Evolutionary conservation across 2,329 filamentous ascomycete species (phyloP).

Genomic region (Cladosporium sp.): DNA sequence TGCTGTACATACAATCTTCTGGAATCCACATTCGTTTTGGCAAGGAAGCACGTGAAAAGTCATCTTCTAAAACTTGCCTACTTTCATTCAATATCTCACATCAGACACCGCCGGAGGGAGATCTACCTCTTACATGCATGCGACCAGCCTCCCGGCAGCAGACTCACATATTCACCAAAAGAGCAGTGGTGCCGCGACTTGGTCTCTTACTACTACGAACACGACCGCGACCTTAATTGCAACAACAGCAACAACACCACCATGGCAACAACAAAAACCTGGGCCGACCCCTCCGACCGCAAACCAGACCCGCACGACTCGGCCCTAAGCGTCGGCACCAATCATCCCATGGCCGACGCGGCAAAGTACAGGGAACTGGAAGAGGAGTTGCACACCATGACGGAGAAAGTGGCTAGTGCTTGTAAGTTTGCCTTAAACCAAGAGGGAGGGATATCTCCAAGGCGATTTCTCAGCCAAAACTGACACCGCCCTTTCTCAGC

Average conservation of each 20-base stretch:
- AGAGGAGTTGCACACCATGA: constrained; percentile 64
- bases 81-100: no score
- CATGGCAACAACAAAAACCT: constrained; percentile 7
- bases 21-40: no score
- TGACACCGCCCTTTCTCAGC: constrained; percentile 18
- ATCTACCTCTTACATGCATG: background rate
- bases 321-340: constrained; percentile 46
- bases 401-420: constrained; percentile 63
- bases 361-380: constrained; percentile 57
- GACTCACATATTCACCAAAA: no score
- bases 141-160: background rate
- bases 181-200: no score
- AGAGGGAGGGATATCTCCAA: no score
- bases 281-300: constrained; percentile 10
- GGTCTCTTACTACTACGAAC: no score
- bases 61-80: no score
- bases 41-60: no score
- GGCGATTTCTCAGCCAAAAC: no score
- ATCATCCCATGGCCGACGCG: constrained; percentile 14
- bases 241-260: background rate
- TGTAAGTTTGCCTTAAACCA: constrained; percentile 48
- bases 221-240: background rate
- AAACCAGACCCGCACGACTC: constrained; percentile 38
- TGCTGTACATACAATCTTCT: no score
- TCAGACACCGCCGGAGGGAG: background rate